A percentile compares a stretch with the other conserved stretches of the same genome.
phyloP scores from a whole-genome alignment of 352 stramenopile species.

The Phytophthora pini region DNA sequence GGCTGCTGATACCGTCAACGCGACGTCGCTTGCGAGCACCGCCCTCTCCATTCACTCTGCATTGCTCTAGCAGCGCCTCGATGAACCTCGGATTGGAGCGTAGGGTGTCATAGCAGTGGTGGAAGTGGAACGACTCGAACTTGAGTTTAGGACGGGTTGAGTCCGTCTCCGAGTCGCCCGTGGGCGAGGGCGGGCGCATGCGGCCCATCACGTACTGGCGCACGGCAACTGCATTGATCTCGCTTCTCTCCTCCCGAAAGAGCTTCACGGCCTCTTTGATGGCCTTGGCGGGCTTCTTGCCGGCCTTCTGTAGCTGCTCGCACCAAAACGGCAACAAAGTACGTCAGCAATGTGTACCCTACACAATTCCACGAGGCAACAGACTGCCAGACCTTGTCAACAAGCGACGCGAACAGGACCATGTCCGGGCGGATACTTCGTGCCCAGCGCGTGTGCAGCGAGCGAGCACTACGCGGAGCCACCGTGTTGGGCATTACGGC shows the following conservation, averaged over 20 bases:
- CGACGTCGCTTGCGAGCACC: conserved; percentile 25
- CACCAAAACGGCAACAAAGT: conserved; percentile 11
- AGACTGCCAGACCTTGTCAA: conserved; percentile 24
- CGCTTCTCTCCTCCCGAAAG: conserved; percentile 27
- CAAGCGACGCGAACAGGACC: conserved; percentile 33
- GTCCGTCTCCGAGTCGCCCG: conserved; percentile 25
- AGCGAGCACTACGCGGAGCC: conserved; percentile 29
- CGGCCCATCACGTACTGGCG: conserved; percentile 31
- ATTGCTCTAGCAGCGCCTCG: conserved; percentile 20
- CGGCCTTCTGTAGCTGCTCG: conserved; percentile 23
- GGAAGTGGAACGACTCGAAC: conserved; percentile 45
- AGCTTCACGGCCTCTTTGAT: conserved; percentile 28
- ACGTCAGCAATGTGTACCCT: conserved; percentile 10
- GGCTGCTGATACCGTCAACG: conserved; percentile 1
- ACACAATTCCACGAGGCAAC: neutral
- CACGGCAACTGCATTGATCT: conserved; percentile 30
- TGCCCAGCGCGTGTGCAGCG: conserved; percentile 39
- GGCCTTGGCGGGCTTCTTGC: conserved; percentile 26
- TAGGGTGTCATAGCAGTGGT: conserved; percentile 42
- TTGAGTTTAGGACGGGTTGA: conserved; percentile 27
- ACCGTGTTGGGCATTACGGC: conserved; percentile 11
- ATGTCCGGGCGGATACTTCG: conserved; percentile 36
- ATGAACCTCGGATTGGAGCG: conserved; percentile 24
- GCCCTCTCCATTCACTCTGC: neutral
- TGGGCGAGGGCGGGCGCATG: conserved; percentile 14